A percentile compares a stretch with the other conserved stretches of the same genome.
Evolutionary conservation across 306 rosid species (phyloP).

Genomic region (Leucaena leucocephala): DNA sequence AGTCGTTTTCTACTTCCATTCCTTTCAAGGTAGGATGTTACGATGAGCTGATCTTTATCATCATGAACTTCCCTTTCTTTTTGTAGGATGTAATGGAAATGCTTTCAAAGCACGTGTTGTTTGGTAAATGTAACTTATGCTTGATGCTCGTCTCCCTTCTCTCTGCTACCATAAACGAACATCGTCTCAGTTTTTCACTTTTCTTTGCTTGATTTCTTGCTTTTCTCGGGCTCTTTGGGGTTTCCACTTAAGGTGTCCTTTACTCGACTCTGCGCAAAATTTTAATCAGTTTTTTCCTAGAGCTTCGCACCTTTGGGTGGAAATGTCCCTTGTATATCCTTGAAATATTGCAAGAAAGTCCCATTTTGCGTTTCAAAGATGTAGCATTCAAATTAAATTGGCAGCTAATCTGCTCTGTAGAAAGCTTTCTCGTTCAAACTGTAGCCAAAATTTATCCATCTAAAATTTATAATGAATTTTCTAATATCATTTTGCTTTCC

Average conservation of each 20-base stretch:
- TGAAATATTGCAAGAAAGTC: slow-evolving; percentile 20
- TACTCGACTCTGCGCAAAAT: not conserved
- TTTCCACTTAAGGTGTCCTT: slow-evolving; percentile 3
- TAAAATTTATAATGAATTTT: slow-evolving; percentile 2
- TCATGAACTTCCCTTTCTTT: slow-evolving; percentile 32
- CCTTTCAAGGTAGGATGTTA: slow-evolving; percentile 17
- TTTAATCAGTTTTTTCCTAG: not conserved
- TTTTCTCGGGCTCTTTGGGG: slow-evolving; percentile 1
- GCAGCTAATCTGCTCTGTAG: not conserved
- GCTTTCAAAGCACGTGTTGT: slow-evolving; percentile 5
- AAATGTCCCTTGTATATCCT: not conserved
- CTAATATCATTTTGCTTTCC: slow-evolving; percentile 34
- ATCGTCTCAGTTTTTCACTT: slow-evolving; percentile 7
- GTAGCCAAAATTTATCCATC: slow-evolving; percentile 6
- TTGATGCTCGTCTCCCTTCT: slow-evolving; percentile 19
- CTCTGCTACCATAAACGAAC: not conserved
- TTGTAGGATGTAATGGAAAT: slow-evolving; percentile 10
- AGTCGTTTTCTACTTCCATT: slow-evolving; percentile 11
- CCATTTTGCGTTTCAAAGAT: not conserved
- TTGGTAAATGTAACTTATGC: not conserved
- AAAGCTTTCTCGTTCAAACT: not conserved
- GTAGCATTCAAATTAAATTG: not conserved
- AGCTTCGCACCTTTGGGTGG: slow-evolving; percentile 1
- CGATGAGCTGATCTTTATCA: not conserved
- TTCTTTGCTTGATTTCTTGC: not conserved